Percentiles rank a stretch among this genome's conserved stretches.
Conservation (phyloP, 129 eudicot genomes). For the Chrysanthemum lavandulifolium region DNA sequence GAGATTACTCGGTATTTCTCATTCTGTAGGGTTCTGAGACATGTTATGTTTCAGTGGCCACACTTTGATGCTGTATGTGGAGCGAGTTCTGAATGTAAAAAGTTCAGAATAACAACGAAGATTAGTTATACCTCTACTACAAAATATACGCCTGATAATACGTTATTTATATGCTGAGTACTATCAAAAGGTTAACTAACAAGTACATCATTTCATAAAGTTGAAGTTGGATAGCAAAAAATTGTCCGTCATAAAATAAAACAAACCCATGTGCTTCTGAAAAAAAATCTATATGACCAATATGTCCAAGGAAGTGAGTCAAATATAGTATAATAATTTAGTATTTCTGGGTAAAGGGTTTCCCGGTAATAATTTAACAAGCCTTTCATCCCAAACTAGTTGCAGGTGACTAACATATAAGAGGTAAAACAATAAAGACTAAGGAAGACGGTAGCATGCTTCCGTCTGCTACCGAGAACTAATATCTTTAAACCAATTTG, state of each 20-base stretch:
- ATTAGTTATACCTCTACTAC: constrained; percentile 2
- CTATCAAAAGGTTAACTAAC: constrained; percentile 5
- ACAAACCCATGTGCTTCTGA: neutral
- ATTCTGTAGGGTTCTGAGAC: constrained; percentile 13
- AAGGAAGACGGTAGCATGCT: too few relatives aligned
- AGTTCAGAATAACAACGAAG: constrained; percentile 14
- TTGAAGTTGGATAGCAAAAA: constrained; percentile 3
- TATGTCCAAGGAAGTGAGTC: too few relatives aligned
- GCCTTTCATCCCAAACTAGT: too few relatives aligned
- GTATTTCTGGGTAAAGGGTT: too few relatives aligned
- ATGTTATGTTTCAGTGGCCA: constrained; percentile 14
- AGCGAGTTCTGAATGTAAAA: constrained; percentile 21
- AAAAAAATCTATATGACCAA: too few relatives aligned
- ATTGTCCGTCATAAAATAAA: neutral
- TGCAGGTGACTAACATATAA: too few relatives aligned
- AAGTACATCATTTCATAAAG: neutral
- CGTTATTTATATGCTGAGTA: neutral
- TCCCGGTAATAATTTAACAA: too few relatives aligned
- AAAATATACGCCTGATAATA: constrained; percentile 3
- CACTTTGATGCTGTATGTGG: constrained; percentile 9
- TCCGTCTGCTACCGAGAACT: too few relatives aligned
- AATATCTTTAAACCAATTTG: too few relatives aligned
- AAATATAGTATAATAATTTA: too few relatives aligned
- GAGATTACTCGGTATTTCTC: constrained; percentile 31
- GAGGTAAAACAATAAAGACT: too few relatives aligned